A percentile compares a stretch with the other conserved stretches of the same genome.
These are phyloP conservation scores for Parastagonospora avenae DNA, from an alignment of 2,329 filamentous ascomycete genomes.

Conservation along the genomic window DNA sequence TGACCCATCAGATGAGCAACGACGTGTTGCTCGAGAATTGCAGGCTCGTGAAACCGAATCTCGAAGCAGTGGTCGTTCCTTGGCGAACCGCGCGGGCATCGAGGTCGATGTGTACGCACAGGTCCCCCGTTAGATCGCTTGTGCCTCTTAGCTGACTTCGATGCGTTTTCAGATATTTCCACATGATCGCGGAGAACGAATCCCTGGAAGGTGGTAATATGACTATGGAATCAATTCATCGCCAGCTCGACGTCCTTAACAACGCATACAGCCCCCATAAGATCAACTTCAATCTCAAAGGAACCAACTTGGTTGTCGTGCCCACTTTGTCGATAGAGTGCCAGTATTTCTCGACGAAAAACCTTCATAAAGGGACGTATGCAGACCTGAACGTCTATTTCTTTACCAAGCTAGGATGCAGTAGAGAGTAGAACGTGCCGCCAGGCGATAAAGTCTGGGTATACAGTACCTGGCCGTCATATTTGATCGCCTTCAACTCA, in stretches of 20 bases:
- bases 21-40: neutral
- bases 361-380: conserved; percentile 29
- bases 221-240: neutral
- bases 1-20: neutral
- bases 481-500: neutral
- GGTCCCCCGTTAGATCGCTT: neutral
- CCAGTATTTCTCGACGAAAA: conserved; percentile 18
- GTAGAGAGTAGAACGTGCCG: neutral
- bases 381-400: conserved; percentile 36
- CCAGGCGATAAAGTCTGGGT: neutral
- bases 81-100: neutral
- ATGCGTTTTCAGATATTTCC: neutral
- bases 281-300: conserved; percentile 18
- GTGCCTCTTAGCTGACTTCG: neutral
- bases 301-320: conserved; percentile 18
- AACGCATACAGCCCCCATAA: conserved; percentile 14
- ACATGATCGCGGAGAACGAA: neutral
- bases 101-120: neutral
- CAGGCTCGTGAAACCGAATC: neutral
- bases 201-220: neutral
- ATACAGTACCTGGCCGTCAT: neutral
- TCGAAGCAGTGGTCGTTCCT: neutral
- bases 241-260: conserved; percentile 14
- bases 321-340: neutral
- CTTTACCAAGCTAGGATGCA: conserved; percentile 9